Conservation (phyloP, 2,329 filamentous ascomycete genomes). For the Penicillium sp. region DNA sequence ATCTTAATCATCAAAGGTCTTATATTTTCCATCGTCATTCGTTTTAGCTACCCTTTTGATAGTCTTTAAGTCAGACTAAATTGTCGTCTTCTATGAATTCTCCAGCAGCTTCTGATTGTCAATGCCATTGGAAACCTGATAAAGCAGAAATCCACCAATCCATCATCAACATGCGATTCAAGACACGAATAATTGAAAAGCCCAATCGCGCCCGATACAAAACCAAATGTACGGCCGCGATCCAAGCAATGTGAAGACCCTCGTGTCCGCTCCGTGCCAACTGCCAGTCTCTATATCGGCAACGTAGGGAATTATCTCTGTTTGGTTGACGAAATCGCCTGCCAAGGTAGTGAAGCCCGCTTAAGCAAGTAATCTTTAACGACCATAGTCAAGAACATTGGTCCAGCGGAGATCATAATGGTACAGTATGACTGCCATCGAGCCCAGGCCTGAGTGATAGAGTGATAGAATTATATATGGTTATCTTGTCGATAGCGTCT, state of each 20-base stretch:
- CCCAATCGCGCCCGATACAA: background rate
- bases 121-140: too few species aligned
- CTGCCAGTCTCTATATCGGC: background rate
- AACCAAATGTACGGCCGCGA: background rate
- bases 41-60: too few species aligned
- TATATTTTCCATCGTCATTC: too few species aligned
- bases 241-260: background rate
- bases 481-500: background rate
- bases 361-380: background rate
- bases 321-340: background rate
- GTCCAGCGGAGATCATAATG: background rate
- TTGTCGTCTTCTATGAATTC: too few species aligned
- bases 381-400: background rate
- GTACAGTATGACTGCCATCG: background rate
- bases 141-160: too few species aligned
- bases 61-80: too few species aligned
- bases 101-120: too few species aligned
- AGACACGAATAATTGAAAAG: background rate
- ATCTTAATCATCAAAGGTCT: too few species aligned
- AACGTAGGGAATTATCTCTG: background rate
- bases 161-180: background rate
- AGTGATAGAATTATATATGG: background rate
- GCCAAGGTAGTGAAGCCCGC: background rate
- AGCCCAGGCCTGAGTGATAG: background rate
- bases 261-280: background rate